Evolutionary conservation across 2,329 filamentous ascomycete genomes (phyloP).

Genomic region (Ceratocystis papillata): DNA sequence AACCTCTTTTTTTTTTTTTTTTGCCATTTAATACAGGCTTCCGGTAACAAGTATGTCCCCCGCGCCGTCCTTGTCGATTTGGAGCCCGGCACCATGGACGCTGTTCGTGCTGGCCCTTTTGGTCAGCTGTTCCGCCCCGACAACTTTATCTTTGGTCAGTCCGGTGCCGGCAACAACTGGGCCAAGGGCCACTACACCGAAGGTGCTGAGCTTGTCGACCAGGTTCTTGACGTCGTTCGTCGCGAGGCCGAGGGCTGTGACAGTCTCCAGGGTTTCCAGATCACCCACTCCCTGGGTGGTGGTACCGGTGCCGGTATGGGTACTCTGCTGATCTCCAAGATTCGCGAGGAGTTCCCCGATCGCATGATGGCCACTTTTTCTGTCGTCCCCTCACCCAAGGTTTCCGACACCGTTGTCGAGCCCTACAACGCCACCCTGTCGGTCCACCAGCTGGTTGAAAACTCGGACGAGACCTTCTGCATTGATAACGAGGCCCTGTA

Average conservation of each 20-base stretch:
- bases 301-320: conserved; percentile 99
- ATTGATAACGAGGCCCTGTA: conserved; percentile 99
- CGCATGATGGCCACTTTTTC: conserved; percentile 99
- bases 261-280: conserved; percentile 99
- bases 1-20: conserved; percentile 23
- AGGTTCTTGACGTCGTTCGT: conserved; percentile 95
- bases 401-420: conserved; percentile 98
- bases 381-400: conserved; percentile 96
- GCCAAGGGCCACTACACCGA: conserved; percentile 99
- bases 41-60: conserved; percentile 97
- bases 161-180: conserved; percentile 99
- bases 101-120: conserved; percentile 94
- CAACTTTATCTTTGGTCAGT: conserved; percentile 99
- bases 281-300: conserved; percentile 99
- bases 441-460: conserved; percentile 97
- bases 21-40: conserved; percentile 51
- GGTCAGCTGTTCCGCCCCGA: conserved; percentile 99
- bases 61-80: conserved; percentile 98
- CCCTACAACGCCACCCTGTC: conserved; percentile 99
- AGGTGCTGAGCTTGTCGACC: conserved; percentile 96
- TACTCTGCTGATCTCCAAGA: conserved; percentile 99
- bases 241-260: conserved; percentile 98
- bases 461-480: conserved; percentile 99
- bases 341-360: conserved; percentile 99
- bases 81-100: conserved; percentile 99